Conservation (phyloP, 2,329 filamentous ascomycete genomes). For the Diplocarpon rosae region DNA sequence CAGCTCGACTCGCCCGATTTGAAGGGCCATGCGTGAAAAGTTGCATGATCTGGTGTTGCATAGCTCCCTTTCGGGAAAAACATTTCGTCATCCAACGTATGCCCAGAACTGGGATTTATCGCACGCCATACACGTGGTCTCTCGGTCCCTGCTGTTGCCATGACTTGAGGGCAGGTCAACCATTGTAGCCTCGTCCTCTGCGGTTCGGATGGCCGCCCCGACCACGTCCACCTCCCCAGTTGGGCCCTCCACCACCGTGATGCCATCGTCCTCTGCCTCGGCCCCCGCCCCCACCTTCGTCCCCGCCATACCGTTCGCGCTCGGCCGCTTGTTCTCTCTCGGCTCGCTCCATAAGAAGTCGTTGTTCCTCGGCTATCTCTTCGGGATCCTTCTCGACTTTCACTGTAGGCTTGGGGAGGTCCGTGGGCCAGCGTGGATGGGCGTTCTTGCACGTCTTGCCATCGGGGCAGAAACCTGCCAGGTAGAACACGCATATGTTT, state of each 20-base stretch:
- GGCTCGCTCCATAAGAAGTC: constrained; percentile 39
- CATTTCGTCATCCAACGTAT: too few species aligned
- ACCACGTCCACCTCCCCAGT: constrained; percentile 26
- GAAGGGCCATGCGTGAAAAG: too few species aligned
- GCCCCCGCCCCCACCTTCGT: constrained; percentile 19
- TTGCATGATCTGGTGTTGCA: too few species aligned
- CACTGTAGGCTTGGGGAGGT: constrained; percentile 63
- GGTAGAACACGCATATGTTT: constrained; percentile 70
- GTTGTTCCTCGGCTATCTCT: constrained; percentile 48
- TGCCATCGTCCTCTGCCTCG: constrained; percentile 23
- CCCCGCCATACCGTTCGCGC: constrained; percentile 30
- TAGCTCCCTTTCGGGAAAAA: too few species aligned
- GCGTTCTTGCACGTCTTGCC: constrained; percentile 65
- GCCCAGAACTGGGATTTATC: too few species aligned
- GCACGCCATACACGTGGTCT: too few species aligned
- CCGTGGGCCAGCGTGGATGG: constrained; percentile 67
- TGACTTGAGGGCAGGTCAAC: constrained; percentile 1
- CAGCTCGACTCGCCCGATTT: too few species aligned
- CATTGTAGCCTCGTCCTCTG: constrained; percentile 21
- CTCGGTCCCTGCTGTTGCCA: too few species aligned
- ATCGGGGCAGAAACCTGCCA: constrained; percentile 91
- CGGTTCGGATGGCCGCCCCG: constrained; percentile 17
- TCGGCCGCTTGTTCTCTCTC: constrained; percentile 39
- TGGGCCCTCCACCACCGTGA: constrained; percentile 27
- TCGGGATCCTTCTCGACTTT: constrained; percentile 49